Evolutionary conservation across 1,284 basidiomycete genomes (phyloP), one percentile per base, ranked within the genome.

Genomic region (Leccinum subfulvum): DNA sequence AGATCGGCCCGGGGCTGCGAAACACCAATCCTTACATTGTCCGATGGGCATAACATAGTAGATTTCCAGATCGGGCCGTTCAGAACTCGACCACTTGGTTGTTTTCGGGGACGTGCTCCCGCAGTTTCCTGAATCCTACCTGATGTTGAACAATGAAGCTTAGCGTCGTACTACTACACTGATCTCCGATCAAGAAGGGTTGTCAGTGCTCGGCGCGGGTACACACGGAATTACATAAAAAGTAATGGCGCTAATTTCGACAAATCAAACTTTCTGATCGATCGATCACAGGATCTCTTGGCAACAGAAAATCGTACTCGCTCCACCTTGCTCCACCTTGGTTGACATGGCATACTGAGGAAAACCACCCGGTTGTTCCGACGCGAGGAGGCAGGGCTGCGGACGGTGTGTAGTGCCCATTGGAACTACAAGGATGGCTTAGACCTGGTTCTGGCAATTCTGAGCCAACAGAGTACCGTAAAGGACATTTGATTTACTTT

Each of bases 101-200:
- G 7, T 53, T 55, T 41, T n/a, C 13, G 3, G 7, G 16, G 6
- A 7, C 3, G 33, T 65, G 28, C 52, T 33, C 28, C 18, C 49
- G 47, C 54, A 51, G 56, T 57, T 51, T 55, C 18, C 30, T 33
- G 30, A 33, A 33, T 33, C 30, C n/a, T 49, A 30, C 63, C n/a
- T 2, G 60, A 23, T 23, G 4, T n/a, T 13, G 28, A 59, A 66
- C 28, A 55, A 66, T n/a, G 26, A 30, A 47, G 30, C 30, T 33
- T 33, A 13, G 7, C 37, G 14, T 52, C 13, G 11, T 13, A 21
- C 10, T 18, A 44, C 33, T 35, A 14, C 35, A 11, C 14, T 54
- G 52, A 28, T 55, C 11, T 21, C 54, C 54, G 54, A 55, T 55
- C 54, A 55, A 4, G 54, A 35, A 35, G 54, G 54, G 54, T 21